Evolutionary conservation across 1,284 basidiomycete species (phyloP), one percentile per base, ranked within the genome.

Genomic region (Leccinum subrobustum): DNA sequence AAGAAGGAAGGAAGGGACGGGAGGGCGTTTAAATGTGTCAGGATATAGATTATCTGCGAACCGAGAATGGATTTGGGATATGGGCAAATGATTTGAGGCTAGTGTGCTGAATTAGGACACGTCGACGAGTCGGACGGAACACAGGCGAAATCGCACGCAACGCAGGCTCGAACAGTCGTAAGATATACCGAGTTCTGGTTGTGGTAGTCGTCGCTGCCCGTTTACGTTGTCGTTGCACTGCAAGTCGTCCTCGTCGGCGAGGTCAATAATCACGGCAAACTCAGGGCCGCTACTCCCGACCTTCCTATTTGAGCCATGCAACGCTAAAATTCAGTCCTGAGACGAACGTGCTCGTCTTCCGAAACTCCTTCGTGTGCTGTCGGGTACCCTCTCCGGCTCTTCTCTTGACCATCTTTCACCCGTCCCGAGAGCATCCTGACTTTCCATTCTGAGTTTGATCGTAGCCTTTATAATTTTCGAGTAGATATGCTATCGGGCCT

Each of bases 51-150:
- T 71, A 70, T 70, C 68, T 64, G 57, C 12, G 57, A 70, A 67
- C 55, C 70, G 60, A 62, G 62, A 64, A 59, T 68, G 50, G 59
- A 71, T 71, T 63, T 70, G 69, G 69, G 60, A 62, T 23, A 23
- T 58, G 0, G 51, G 52, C 0, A 44, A 55, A 64, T 61, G 67
- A 71, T 70, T 71, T 71, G 59, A 60, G 56, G 61, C 18, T 27
- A 47, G 61, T 61, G 57, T 60, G 67, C 69, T 70, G 70, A 53
- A 70, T 70, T 70, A 61, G 69, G 70, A 70, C 63, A 69, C 47
- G 44, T 50, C 51, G 3, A 20, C 55, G 20, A 37, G 56, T 12
- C 39, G 9, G 27, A 58, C 16, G 12, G 25, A n/a, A 35, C 18
- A 4, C n/a, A 29, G n/a, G 52, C 35, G 23, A 56, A 52, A 18